A percentile compares a stretch with the other conserved stretches of the same genome.
These are phyloP conservation scores for Puccinia coronata DNA, from an alignment of 1,284 basidiomycete species.

Conservation along the genomic window DNA sequence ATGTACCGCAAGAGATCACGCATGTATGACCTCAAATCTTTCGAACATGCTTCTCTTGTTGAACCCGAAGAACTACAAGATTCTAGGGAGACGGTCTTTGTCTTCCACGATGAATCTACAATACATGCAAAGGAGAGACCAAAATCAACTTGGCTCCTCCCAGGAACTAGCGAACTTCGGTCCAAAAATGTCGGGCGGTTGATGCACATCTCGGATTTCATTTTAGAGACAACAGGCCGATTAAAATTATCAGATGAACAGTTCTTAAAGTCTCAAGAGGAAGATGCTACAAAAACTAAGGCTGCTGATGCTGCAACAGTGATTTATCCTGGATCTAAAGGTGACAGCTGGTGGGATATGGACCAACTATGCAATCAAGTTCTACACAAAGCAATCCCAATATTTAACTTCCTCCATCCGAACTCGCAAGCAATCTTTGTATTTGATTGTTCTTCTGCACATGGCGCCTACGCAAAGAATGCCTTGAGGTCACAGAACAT, in stretches of 20 bases:
- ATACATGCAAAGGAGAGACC: neutral
- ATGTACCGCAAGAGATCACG: neutral
- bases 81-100: neutral
- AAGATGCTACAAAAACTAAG: neutral
- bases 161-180: neutral
- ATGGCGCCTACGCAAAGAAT: neutral
- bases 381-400: neutral
- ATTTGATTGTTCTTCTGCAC: neutral
- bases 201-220: neutral
- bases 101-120: neutral
- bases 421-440: neutral
- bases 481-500: neutral
- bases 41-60: neutral
- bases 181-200: neutral
- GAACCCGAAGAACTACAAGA: neutral
- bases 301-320: constrained; percentile 2
- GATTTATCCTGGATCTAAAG: neutral
- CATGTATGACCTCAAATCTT: neutral
- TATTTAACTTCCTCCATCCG: neutral
- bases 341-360: constrained; percentile 16
- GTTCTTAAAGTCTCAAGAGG: neutral
- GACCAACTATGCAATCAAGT: constrained; percentile 12
- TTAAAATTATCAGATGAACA: neutral
- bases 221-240: neutral
- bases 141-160: constrained; percentile 6